Percentiles rank a stretch among this genome's conserved stretches.
phyloP scores from a whole-genome alignment of 805 yeast species.

The Saturnispora dispora region DNA sequence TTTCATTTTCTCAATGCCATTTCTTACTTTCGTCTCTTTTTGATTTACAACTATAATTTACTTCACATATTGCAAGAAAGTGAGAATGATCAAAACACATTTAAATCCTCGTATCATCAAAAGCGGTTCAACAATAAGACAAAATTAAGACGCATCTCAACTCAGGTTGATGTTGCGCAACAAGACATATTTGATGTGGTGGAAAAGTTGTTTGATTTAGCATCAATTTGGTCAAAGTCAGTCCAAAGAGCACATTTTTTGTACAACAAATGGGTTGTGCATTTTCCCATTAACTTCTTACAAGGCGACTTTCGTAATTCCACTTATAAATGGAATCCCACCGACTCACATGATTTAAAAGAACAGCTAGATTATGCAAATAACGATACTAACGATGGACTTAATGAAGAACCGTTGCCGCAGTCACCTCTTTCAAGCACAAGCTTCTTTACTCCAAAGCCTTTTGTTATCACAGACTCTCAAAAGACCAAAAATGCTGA shows the following conservation, averaged over 20 bases:
- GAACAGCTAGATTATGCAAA: background rate
- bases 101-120: slow-evolving; percentile 17
- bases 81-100: slow-evolving; percentile 16
- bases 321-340: background rate
- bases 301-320: slow-evolving; percentile 3
- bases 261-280: slow-evolving; percentile 31
- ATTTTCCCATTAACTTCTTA: slow-evolving; percentile 22
- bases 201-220: slow-evolving; percentile 10
- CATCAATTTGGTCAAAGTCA: slow-evolving; percentile 26
- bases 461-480: slow-evolving; percentile 10
- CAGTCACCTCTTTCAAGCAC: background rate
- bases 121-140: slow-evolving; percentile 14
- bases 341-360: background rate
- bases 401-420: too few relatives aligned
- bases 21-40: slow-evolving; percentile 14
- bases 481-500: slow-evolving; percentile 1
- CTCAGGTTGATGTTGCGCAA: slow-evolving; percentile 16
- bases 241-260: slow-evolving; percentile 31
- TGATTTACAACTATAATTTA: slow-evolving; percentile 19
- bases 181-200: slow-evolving; percentile 22
- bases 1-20: slow-evolving; percentile 13
- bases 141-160: slow-evolving; percentile 14
- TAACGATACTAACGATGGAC: background rate
- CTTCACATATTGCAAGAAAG: slow-evolving; percentile 21
- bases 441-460: slow-evolving; percentile 10